Base-by-base conservation (phyloP, 352 stramenopile species). In the Phytophthora agathidicida region DNA sequence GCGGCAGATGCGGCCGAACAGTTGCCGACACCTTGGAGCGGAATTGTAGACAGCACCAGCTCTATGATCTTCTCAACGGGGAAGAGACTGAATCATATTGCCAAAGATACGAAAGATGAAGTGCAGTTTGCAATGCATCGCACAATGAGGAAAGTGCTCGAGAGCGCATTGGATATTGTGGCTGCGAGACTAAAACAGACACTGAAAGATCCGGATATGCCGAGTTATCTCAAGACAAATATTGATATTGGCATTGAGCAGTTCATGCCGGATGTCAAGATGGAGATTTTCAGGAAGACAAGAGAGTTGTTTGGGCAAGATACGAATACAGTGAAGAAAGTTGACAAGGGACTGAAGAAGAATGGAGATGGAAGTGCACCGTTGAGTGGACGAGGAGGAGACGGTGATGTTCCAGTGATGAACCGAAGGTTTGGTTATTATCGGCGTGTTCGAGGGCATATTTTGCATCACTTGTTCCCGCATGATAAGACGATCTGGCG, bases 401-500 rank as follows among this genome's bases (percentile, higher is more conserved):
- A 7, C 22, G 30, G 11, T 54, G 35, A 36, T 2, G 27, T 55
- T 13, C 28, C 33, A 45, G 36, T 68, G 20, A 44, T 41, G 1
- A 66, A 19, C 10, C 36, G 38, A 36, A 49, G 47, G 27, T 68
- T 66, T 63, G 30, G 46, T 1, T 28, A 11, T 7, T 90, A 83
- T 27, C 59, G 70, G 2, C 68, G 66, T 8, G n/a, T 89, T 30
- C 77, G 89, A 1, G 90, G 80, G 0, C 76, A 90, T 49, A 80
- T 97, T 39, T 39, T 97, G 38, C 94, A 97, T 50, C 88, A 95
- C 48, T 60, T 96, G 35, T 95, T 93, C 48, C 90, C 90, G 6
- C 82, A 88, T 68, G 78, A 97, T 58, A 91, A 91, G 50, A 90
- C 83, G 2, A 93, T 97, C 55, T 97, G 90, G 90, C 72, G 77